Evolutionary conservation across 2,329 filamentous ascomycete species (phyloP), one percentile per base, ranked within the genome.

Genomic region (Pseudocercospora ulei): DNA sequence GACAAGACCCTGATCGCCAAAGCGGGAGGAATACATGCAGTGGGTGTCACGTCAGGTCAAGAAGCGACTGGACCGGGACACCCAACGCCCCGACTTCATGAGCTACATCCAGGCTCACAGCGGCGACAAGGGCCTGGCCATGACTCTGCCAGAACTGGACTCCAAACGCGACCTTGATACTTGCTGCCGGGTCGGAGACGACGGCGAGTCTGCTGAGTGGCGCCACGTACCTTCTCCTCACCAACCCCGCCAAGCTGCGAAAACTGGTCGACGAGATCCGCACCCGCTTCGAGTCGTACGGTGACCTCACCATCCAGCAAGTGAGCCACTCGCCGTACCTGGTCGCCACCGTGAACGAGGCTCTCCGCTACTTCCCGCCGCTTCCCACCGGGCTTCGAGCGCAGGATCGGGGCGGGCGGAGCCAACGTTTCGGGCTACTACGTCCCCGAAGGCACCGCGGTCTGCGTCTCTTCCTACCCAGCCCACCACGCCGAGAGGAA

Each of bases 131-230:
- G 51, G 40, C 2, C 16, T 18, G 8, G 29, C 24, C n/a, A 24
- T 54, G 51, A 56, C 45, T 45, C 41, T 39, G 9, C 48, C 34
- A 0, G 56, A 62, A 35, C 56, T 65, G 11, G 49, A 58, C 36
- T 48, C 53, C 1, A 64, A n/a, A 60, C 3, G 59, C 57, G 70
- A 75, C 48, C 75, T 77, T 6, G 6, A 39, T 47, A 16, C 52
- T 72, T 18, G 54, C 67, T 8, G 69, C 67, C 4, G 69, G 70
- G 3, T 67, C 65, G 2, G 70, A 73, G 48, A 73, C 70, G 3
- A 71, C 68, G 1, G 66, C 69, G 0, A 70, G 67, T 0, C 54
- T 66, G 2, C 56, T 72, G 9, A 60, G 44, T 51, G 66, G 47
- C 49, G 58, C 44, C 8, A 56, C 57, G 6, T 71, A 61, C 42